Conservation (phyloP, 1,284 basidiomycete species). For the Ceratobasidium sp. region DNA sequence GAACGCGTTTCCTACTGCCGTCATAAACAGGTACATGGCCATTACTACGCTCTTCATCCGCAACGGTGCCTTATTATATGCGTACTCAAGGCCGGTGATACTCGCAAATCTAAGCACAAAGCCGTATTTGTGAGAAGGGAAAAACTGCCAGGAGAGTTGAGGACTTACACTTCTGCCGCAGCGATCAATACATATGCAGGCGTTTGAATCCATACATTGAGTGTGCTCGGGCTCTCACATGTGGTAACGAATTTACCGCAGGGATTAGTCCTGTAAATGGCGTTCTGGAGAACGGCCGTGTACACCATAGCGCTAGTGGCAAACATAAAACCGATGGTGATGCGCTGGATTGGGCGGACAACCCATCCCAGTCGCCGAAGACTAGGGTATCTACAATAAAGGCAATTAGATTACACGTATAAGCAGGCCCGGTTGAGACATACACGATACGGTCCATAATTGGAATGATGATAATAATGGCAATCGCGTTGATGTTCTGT, state of each 20-base stretch:
- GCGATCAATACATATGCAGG: slow-evolving; percentile 56
- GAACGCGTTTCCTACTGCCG: slow-evolving; percentile 20
- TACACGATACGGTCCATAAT: slow-evolving; percentile 40
- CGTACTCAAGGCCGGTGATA: slow-evolving; percentile 85
- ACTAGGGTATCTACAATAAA: slow-evolving; percentile 69
- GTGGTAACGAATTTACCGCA: slow-evolving; percentile 72
- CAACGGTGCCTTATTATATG: slow-evolving; percentile 87
- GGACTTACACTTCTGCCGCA: slow-evolving; percentile 29
- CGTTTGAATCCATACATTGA: slow-evolving; percentile 83
- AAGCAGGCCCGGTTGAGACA: not conserved
- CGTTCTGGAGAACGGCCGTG: slow-evolving; percentile 75
- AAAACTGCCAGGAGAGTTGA: not conserved
- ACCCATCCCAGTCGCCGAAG: slow-evolving; percentile 74
- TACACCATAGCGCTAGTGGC: slow-evolving; percentile 72
- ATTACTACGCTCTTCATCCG: slow-evolving; percentile 89
- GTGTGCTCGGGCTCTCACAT: slow-evolving; percentile 65
- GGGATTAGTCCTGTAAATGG: slow-evolving; percentile 79
- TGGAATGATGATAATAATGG: slow-evolving; percentile 40
- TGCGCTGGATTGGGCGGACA: slow-evolving; percentile 81
- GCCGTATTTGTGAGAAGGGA: slow-evolving; percentile 55
- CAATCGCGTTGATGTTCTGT: slow-evolving; percentile 35
- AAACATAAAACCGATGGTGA: slow-evolving; percentile 68
- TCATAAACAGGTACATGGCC: slow-evolving; percentile 75
- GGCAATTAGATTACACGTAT: not conserved
- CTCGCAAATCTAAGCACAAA: slow-evolving; percentile 79